These are phyloP conservation scores for Arabis hirsuta DNA, from an alignment of 345 rosid genomes.

Conservation along the genomic window DNA sequence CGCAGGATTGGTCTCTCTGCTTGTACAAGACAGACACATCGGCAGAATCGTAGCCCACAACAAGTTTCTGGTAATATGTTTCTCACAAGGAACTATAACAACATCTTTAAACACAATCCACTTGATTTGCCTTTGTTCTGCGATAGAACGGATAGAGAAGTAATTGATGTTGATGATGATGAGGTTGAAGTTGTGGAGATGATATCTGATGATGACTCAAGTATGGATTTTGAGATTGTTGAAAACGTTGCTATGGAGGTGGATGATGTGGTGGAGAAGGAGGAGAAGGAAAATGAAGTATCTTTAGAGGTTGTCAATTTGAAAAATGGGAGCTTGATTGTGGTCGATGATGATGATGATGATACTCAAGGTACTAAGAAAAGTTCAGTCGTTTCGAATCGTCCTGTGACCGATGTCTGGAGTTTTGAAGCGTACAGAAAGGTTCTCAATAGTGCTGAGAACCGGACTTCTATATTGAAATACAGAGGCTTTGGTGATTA, in stretches of 20 bases:
- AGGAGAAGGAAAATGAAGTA: not conserved
- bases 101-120: not conserved
- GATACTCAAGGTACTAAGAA: slow-evolving; percentile 12
- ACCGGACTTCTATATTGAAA: slow-evolving; percentile 35
- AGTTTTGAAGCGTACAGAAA: slow-evolving; percentile 44
- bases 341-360: slow-evolving; percentile 22
- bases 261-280: slow-evolving; percentile 26
- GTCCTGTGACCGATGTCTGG: slow-evolving; percentile 26
- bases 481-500: slow-evolving; percentile 25
- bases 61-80: slow-evolving; percentile 27
- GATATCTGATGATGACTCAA: slow-evolving; percentile 26
- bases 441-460: slow-evolving; percentile 33
- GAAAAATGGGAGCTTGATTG: slow-evolving; percentile 26
- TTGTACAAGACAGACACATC: not conserved
- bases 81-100: not conserved
- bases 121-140: slow-evolving; percentile 2
- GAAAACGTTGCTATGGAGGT: slow-evolving; percentile 27
- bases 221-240: slow-evolving; percentile 29
- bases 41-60: not conserved
- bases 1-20: slow-evolving; percentile 26
- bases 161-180: slow-evolving; percentile 37
- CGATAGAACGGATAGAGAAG: slow-evolving; percentile 25
- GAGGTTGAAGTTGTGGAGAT: slow-evolving; percentile 18
- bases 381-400: slow-evolving; percentile 24
- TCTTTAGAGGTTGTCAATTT: slow-evolving; percentile 14